Percentiles rank a stretch among this genome's conserved stretches.
These are phyloP conservation scores for Aureobasidium musti DNA, from an alignment of 2,329 filamentous ascomycete species.

Conservation along the genomic window DNA sequence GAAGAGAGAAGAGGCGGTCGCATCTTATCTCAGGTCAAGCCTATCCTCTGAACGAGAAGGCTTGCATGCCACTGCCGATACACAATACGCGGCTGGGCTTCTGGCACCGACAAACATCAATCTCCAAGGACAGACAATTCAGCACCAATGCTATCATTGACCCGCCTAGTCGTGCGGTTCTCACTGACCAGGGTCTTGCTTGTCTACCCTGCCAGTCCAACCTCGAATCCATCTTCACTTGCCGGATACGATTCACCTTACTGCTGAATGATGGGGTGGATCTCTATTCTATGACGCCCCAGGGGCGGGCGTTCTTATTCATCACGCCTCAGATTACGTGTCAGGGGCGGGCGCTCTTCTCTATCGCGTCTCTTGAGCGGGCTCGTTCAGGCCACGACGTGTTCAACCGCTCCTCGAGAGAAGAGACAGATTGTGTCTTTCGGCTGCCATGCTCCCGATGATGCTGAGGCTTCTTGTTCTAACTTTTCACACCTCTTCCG, in stretches of 20 bases:
- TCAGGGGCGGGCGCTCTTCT: too few relatives aligned
- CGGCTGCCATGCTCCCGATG: neutral
- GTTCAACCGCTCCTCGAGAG: neutral
- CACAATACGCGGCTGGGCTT: neutral
- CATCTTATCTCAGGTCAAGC: too few relatives aligned
- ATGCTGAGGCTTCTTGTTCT: neutral
- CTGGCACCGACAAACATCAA: neutral
- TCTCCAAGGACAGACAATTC: neutral
- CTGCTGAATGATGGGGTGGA: too few relatives aligned
- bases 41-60: neutral
- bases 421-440: neutral
- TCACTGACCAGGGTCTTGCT: too few relatives aligned
- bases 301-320: too few relatives aligned
- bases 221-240: neutral
- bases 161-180: too few relatives aligned
- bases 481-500: neutral
- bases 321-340: too few relatives aligned
- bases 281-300: too few relatives aligned
- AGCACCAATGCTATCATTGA: neutral
- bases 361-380: too few relatives aligned
- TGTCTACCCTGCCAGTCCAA: neutral
- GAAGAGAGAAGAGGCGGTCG: neutral
- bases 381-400: too few relatives aligned
- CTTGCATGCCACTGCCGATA: neutral
- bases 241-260: too few relatives aligned